Evolutionary conservation across 805 yeast genomes (phyloP).

Genomic region (Yamadazyma kitorensis): DNA sequence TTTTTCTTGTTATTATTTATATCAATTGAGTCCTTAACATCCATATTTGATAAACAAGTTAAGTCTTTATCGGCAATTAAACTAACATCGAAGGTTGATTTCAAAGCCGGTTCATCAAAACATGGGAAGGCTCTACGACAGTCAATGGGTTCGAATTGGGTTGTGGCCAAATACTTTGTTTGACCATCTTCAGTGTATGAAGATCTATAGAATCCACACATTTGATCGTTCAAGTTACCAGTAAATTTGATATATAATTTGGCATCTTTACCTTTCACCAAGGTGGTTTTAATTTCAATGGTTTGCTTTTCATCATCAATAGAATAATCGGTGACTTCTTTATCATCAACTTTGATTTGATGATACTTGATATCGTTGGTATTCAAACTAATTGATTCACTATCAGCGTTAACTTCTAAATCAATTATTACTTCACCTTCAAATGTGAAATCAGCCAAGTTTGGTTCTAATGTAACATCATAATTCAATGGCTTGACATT

Average conservation of each 20-base stretch:
- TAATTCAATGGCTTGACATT: slow-evolving; percentile 42
- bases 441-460: slow-evolving; percentile 55
- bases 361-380: slow-evolving; percentile 62
- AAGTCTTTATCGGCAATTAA: slow-evolving; percentile 54
- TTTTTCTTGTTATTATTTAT: slow-evolving; percentile 47
- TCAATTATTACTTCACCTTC: slow-evolving; percentile 55
- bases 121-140: slow-evolving; percentile 87
- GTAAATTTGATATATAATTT: slow-evolving; percentile 50
- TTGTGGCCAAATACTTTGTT: slow-evolving; percentile 71
- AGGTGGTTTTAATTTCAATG: slow-evolving; percentile 30
- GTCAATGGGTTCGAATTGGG: slow-evolving; percentile 86
- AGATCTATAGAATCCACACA: slow-evolving; percentile 82
- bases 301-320: slow-evolving; percentile 13
- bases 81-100: slow-evolving; percentile 67
- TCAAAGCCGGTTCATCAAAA: slow-evolving; percentile 74
- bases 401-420: slow-evolving; percentile 47
- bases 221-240: slow-evolving; percentile 69
- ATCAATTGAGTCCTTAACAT: slow-evolving; percentile 47
- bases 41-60: slow-evolving; percentile 71
- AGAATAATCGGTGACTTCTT: slow-evolving; percentile 10
- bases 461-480: slow-evolving; percentile 40
- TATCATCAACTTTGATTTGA: slow-evolving; percentile 39
- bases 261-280: slow-evolving; percentile 37
- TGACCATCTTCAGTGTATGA: slow-evolving; percentile 60
- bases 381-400: slow-evolving; percentile 54